A percentile compares a stretch with the other conserved stretches of the same genome.
phyloP scores from a whole-genome alignment of 345 rosid genomes.

The Murraya koenigii region DNA sequence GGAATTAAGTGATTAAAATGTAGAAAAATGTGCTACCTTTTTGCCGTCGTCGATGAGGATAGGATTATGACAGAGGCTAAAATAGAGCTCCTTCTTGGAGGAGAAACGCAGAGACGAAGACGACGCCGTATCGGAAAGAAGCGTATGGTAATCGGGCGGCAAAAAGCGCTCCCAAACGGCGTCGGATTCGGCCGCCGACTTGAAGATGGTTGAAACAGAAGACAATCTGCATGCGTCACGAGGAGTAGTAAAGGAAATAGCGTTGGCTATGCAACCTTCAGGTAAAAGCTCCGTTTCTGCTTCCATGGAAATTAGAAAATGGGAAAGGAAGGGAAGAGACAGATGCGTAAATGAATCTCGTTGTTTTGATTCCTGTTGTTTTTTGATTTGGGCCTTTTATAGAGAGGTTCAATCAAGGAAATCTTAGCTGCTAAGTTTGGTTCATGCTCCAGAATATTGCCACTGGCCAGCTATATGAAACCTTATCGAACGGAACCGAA shows the following conservation, averaged over 20 bases:
- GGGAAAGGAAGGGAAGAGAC: no score
- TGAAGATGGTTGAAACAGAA: conserved; percentile 40
- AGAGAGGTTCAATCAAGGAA: not conserved
- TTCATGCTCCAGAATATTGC: not conserved
- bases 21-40: conserved; percentile 34
- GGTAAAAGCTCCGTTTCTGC: conserved; percentile 27
- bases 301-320: not conserved
- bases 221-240: conserved; percentile 47
- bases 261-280: conserved; percentile 45
- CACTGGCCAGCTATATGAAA: not conserved
- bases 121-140: conserved; percentile 21
- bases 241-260: conserved; percentile 46
- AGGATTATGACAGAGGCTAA: conserved; percentile 36
- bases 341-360: not conserved
- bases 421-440: not conserved
- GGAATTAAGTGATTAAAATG: not conserved
- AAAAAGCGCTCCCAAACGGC: conserved; percentile 64
- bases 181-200: conserved; percentile 51
- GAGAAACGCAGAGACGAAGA: not conserved
- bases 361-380: not conserved
- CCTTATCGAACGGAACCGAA: not conserved
- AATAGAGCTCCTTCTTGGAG: conserved; percentile 49
- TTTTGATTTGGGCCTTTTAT: not conserved
- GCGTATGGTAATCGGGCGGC: conserved; percentile 33
- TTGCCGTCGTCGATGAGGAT: conserved; percentile 53